Percentiles rank a stretch among this genome's conserved stretches.
Conservation (phyloP, 1,284 basidiomycete species). For the Ustilago curta region DNA sequence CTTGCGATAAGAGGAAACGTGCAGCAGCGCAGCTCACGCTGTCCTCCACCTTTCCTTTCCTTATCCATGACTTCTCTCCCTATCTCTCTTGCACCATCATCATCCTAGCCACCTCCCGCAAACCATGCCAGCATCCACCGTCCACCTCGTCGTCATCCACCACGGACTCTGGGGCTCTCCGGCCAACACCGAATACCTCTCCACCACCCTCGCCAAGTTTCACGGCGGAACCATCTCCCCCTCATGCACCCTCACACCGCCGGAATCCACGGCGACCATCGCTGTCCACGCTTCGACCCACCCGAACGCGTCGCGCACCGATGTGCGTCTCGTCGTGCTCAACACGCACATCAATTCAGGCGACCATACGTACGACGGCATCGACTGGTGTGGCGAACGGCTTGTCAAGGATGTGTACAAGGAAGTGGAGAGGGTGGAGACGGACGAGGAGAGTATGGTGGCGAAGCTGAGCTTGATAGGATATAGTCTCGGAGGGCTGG, state of each 20-base stretch:
- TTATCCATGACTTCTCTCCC: background rate
- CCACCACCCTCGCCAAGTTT: conserved; percentile 71
- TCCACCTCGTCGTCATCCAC: conserved; percentile 78
- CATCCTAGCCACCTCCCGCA: background rate
- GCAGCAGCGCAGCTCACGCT: too few relatives aligned
- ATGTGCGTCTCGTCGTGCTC: conserved; percentile 72
- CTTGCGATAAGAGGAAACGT: too few relatives aligned
- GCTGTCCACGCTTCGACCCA: conserved; percentile 13
- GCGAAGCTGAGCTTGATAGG: conserved; percentile 52
- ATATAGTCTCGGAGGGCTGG: conserved; percentile 83
- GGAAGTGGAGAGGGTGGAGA: conserved; percentile 35
- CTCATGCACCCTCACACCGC: conserved; percentile 5
- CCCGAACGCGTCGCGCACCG: conserved; percentile 13
- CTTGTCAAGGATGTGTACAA: conserved; percentile 75
- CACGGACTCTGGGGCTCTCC: conserved; percentile 89
- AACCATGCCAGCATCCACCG: conserved; percentile 24
- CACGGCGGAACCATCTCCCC: conserved; percentile 36
- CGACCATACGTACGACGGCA: conserved; percentile 78
- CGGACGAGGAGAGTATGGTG: conserved; percentile 28
- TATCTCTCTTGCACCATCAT: background rate
- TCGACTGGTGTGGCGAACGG: conserved; percentile 80
- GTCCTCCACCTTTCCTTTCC: too few relatives aligned
- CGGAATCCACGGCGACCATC: conserved; percentile 29
- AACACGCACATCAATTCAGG: conserved; percentile 74
- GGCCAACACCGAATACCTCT: conserved; percentile 72